Percentiles rank a stretch among this genome's conserved stretches.
phyloP scores from a whole-genome alignment of 768 basidiomycete genomes.

The Lactarius tabidus region DNA sequence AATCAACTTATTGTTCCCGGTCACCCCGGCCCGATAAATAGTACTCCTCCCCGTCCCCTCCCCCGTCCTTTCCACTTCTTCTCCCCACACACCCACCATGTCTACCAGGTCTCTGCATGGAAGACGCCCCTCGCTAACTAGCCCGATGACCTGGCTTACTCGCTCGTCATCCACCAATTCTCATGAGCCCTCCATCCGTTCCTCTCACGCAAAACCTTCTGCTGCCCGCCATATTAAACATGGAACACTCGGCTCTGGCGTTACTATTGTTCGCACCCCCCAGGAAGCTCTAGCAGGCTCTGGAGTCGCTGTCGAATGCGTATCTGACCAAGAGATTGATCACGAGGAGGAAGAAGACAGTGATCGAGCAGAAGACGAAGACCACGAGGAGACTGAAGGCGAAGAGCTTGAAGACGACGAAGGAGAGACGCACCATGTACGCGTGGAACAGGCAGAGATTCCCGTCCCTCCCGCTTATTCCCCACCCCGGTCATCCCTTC shows the following conservation, averaged over 20 bases:
- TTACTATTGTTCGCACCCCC: conserved; percentile 73
- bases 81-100: conserved; percentile 18
- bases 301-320: conserved; percentile 14
- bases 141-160: conserved; percentile 42
- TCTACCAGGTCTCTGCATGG: conserved; percentile 28
- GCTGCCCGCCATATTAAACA: conserved; percentile 36
- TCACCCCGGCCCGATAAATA: background rate
- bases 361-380: background rate
- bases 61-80: conserved; percentile 7
- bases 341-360: background rate
- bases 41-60: conserved; percentile 12
- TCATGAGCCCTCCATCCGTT: conserved; percentile 33
- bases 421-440: conserved; percentile 5
- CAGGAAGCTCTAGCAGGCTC: conserved; percentile 61
- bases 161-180: conserved; percentile 37
- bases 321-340: conserved; percentile 14
- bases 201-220: conserved; percentile 42
- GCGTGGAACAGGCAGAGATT: background rate
- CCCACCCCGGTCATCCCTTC: conserved; percentile 30
- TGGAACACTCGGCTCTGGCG: conserved; percentile 63
- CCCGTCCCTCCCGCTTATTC: conserved; percentile 27
- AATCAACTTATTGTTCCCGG: conserved; percentile 11
- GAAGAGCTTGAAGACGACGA: background rate
- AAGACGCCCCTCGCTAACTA: conserved; percentile 39
- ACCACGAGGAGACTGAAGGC: background rate